phyloP scores from a whole-genome alignment of 2,329 filamentous ascomycete genomes.

The Eutypa lata region DNA sequence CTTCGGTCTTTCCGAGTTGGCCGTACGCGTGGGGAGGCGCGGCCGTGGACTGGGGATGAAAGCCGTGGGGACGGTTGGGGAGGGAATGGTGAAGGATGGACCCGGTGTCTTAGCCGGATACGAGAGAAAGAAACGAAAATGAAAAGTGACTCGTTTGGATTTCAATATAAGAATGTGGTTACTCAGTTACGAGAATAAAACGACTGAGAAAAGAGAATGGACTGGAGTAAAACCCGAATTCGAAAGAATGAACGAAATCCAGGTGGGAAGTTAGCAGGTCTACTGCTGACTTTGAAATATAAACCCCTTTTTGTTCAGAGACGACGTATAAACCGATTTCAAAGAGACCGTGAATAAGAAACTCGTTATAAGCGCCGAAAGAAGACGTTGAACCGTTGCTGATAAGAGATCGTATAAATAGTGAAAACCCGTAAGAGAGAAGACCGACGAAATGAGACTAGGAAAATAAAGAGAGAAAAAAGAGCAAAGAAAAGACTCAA shows the following conservation, averaged over 20 bases:
- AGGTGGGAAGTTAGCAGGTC: conserved; percentile 12
- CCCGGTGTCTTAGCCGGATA: conserved; percentile 3
- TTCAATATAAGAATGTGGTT: not conserved
- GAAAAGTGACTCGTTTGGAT: not conserved
- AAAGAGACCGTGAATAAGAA: conserved; percentile 18
- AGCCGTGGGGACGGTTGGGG: conserved; percentile 25
- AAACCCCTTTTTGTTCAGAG: conserved; percentile 6
- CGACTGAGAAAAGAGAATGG: not conserved
- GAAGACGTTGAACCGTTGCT: conserved; percentile 16
- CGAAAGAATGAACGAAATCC: conserved; percentile 3
- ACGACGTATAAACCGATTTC: conserved; percentile 10
- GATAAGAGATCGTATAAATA: conserved; percentile 14
- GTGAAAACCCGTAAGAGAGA: conserved; percentile 20
- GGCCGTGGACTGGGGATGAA: conserved; percentile 39
- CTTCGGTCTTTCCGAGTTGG: conserved; percentile 29
- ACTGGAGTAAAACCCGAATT: not conserved
- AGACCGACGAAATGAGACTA: conserved; percentile 15
- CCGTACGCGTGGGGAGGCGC: conserved; percentile 39
- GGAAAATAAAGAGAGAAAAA: conserved; percentile 21
- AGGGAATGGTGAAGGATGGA: conserved; percentile 27
- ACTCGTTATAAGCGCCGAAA: conserved; percentile 17
- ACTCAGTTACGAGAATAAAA: not conserved
- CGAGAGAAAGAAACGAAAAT: conserved; percentile 6
- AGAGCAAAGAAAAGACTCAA: conserved; percentile 26
- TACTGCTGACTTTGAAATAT: conserved; percentile 18